phyloP scores from a whole-genome alignment of 768 basidiomycete species.

The Podaxis sp. region DNA sequence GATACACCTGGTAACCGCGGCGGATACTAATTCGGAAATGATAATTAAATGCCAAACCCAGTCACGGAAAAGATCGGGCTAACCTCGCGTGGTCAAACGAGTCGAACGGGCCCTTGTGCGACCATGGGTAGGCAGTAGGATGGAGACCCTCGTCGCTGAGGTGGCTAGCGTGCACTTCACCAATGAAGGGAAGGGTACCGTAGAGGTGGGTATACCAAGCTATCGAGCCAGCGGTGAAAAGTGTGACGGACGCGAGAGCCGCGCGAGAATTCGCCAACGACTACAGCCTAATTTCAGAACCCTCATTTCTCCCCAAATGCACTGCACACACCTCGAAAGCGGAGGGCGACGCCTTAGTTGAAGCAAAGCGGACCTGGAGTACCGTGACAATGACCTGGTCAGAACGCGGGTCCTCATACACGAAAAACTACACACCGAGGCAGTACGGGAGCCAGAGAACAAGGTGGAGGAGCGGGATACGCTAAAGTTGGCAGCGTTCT shows the following conservation, averaged over 20 bases:
- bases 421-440: conserved; percentile 43
- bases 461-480: conserved; percentile 44
- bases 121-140: conserved; percentile 84
- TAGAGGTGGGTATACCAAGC: conserved; percentile 97
- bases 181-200: conserved; percentile 85
- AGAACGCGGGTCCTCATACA: conserved; percentile 16
- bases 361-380: conserved; percentile 69
- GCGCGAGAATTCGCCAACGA: conserved; percentile 68
- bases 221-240: conserved; percentile 83
- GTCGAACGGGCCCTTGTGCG: conserved; percentile 84
- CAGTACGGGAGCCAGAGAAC: conserved; percentile 43
- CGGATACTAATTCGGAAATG: conserved; percentile 65
- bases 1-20: conserved; percentile 95
- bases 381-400: conserved; percentile 21
- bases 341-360: conserved; percentile 57
- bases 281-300: conserved; percentile 34
- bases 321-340: conserved; percentile 60
- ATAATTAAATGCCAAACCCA: conserved; percentile 16
- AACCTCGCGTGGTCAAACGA: conserved; percentile 97
- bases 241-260: conserved; percentile 72
- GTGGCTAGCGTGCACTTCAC: conserved; percentile 90
- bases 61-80: conserved; percentile 28
- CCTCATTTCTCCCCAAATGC: background rate
- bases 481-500: conserved; percentile 49
- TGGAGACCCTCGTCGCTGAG: conserved; percentile 95